Evolutionary conservation across 2,329 filamentous ascomycete genomes (phyloP).

Genomic region (Colletotrichum cuscutae): DNA sequence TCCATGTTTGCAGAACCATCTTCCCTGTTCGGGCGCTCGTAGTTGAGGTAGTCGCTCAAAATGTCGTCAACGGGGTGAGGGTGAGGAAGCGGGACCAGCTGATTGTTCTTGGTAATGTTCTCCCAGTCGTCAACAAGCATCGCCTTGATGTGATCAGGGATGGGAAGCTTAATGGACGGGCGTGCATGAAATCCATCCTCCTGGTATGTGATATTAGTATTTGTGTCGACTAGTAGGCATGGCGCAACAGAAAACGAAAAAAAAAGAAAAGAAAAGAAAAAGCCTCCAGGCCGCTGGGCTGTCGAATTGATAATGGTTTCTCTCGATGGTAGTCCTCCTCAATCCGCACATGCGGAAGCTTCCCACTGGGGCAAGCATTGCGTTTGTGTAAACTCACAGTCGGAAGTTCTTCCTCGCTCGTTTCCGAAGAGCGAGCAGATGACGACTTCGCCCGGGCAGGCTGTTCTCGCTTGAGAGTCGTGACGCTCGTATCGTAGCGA

Average conservation of each 20-base stretch:
- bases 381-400: neutral
- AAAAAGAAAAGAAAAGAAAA: neutral
- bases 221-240: neutral
- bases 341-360: neutral
- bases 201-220: conserved; percentile 55
- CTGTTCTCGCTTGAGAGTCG: conserved; percentile 9
- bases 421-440: neutral
- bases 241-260: neutral
- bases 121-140: conserved; percentile 99
- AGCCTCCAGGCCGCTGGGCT: conserved; percentile 20
- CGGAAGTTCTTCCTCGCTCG: neutral
- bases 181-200: conserved; percentile 88
- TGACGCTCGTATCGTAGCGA: neutral
- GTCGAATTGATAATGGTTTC: neutral
- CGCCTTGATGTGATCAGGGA: conserved; percentile 91
- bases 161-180: conserved; percentile 85
- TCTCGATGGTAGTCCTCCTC: neutral
- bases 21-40: conserved; percentile 74
- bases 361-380: neutral
- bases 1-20: conserved; percentile 78
- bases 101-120: conserved; percentile 94
- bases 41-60: conserved; percentile 80
- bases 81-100: conserved; percentile 87
- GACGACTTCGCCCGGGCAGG: conserved; percentile 1
- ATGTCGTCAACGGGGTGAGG: conserved; percentile 80